Percentiles rank a stretch among this genome's conserved stretches.
Conservation (phyloP, 2,329 filamentous ascomycete species). For the Aquanectria penicillioides region DNA sequence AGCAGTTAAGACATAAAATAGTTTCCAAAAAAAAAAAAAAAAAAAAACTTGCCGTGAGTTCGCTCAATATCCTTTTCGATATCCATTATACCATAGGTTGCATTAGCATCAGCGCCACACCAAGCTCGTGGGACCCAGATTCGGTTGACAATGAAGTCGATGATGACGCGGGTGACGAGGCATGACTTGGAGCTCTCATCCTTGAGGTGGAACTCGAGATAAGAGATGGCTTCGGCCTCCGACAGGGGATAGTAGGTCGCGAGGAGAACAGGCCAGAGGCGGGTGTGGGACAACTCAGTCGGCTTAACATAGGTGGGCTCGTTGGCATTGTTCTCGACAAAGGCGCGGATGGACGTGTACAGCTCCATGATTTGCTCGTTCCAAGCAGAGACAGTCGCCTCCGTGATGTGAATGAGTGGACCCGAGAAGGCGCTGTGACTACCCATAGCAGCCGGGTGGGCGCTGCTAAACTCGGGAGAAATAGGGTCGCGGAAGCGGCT, state of each 20-base stretch:
- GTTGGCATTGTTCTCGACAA: constrained; percentile 49
- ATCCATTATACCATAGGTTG: constrained; percentile 47
- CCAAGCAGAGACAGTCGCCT: constrained; percentile 47
- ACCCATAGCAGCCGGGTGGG: constrained; percentile 29
- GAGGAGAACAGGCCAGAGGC: constrained; percentile 50
- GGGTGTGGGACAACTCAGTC: constrained; percentile 42
- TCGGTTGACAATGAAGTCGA: constrained; percentile 55
- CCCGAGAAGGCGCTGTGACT: constrained; percentile 30
- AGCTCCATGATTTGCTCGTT: constrained; percentile 50
- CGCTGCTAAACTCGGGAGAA: constrained; percentile 29
- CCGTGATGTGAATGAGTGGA: constrained; percentile 49
- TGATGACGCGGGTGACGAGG: constrained; percentile 54
- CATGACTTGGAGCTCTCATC: constrained; percentile 53
- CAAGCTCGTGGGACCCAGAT: constrained; percentile 53
- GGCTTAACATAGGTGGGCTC: constrained; percentile 43
- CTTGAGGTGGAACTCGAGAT: constrained; percentile 53
- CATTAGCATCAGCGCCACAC: constrained; percentile 49
- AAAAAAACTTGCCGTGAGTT: constrained; percentile 44
- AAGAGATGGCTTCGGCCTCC: constrained; percentile 51
- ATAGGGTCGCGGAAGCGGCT: constrained; percentile 43
- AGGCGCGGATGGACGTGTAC: constrained; percentile 48
- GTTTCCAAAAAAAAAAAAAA: accelerated
- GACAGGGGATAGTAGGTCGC: constrained; percentile 51
- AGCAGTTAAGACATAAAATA: no score
- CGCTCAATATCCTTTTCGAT: constrained; percentile 50